Evolutionary conservation across 768 basidiomycete species (phyloP), one percentile per base, ranked within the genome.

Genomic region (Goffeauzyma gilvescens): DNA sequence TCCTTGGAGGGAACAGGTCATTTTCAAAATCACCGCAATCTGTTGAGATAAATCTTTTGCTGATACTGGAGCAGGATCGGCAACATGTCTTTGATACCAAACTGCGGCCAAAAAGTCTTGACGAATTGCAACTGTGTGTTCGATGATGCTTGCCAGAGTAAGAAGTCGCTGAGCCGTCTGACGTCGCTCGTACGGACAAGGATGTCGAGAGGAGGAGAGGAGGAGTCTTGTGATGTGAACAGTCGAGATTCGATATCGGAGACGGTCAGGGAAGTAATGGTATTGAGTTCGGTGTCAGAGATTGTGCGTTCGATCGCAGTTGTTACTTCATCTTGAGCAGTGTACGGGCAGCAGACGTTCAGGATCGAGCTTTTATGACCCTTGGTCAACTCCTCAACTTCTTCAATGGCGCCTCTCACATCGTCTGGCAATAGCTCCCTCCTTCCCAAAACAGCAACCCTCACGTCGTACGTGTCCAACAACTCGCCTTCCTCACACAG

Each of bases 101-200:
- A 90, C 42, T 87, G 79, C 0, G 93, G 93, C 93, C 93, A 98
- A 55, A 79, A 86, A 0, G 75, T 73, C 12, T 74, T 66, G 15
- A 76, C 72, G 60, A 93, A 87, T 55, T 95, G 84, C 7, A 98
- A 64, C 51, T 89, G 84, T 0, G 85, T 84, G 50, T 79, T 62
- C 54, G 89, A 78, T 41, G 71, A 78, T 48, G 77, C 89, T 81
- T 98, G 93, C 93, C 90, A 98, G 13, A 89, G 73, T 58, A 95
- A 62, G 58, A 77, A 98, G 52, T 93, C 85, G 55, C 82, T 85
- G 18, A 93, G 65, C 3, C 86, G 72, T 45, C 74, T 78, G 5
- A 90, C 93, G 9, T 87, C 85, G 38, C 84, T 86, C 0, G 89
- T 93, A 31, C 93, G 74, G 17, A 98, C 68, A 39, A 96, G 72